A percentile compares a stretch with the other conserved stretches of the same genome.
Conservation (phyloP, 768 basidiomycete species). For the Mycena indigotica region DNA sequence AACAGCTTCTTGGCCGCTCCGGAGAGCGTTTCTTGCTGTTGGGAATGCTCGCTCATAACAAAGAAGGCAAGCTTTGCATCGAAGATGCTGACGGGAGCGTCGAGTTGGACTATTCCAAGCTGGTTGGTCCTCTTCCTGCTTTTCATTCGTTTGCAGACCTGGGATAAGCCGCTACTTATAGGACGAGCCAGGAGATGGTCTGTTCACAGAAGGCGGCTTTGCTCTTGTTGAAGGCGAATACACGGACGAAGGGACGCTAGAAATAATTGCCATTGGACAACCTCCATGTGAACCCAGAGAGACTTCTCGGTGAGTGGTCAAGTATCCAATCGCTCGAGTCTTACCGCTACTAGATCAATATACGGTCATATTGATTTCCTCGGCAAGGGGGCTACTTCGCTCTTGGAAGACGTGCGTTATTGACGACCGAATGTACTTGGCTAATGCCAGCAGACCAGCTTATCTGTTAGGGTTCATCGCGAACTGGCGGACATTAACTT, state of each 20-base stretch:
- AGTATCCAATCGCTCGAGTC: not conserved
- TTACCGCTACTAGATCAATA: slow-evolving; percentile 62
- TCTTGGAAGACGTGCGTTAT: slow-evolving; percentile 81
- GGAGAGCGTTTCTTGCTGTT: slow-evolving; percentile 90
- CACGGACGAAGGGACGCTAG: slow-evolving; percentile 85
- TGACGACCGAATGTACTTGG: not conserved
- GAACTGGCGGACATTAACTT: slow-evolving; percentile 80
- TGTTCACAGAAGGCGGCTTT: slow-evolving; percentile 96
- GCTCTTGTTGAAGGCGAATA: slow-evolving; percentile 96
- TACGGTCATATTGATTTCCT: slow-evolving; percentile 97
- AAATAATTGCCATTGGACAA: slow-evolving; percentile 93
- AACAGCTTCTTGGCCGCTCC: slow-evolving; percentile 89
- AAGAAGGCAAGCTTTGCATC: slow-evolving; percentile 87
- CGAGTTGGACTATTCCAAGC: slow-evolving; percentile 82
- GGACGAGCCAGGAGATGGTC: slow-evolving; percentile 91
- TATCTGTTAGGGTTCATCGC: slow-evolving; percentile 60
- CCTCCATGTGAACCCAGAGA: slow-evolving; percentile 93
- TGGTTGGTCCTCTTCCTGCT: slow-evolving; percentile 54
- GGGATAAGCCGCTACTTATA: slow-evolving; percentile 31
- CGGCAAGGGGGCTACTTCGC: slow-evolving; percentile 89
- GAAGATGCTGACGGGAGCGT: slow-evolving; percentile 94
- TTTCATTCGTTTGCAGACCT: slow-evolving; percentile 13
- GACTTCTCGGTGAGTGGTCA: slow-evolving; percentile 75
- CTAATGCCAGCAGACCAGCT: slow-evolving; percentile 53
- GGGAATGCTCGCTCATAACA: slow-evolving; percentile 88